A percentile compares a stretch with the other conserved stretches of the same genome.
phyloP scores from a whole-genome alignment of 352 stramenopile species.

The Globisporangium emineosum region DNA sequence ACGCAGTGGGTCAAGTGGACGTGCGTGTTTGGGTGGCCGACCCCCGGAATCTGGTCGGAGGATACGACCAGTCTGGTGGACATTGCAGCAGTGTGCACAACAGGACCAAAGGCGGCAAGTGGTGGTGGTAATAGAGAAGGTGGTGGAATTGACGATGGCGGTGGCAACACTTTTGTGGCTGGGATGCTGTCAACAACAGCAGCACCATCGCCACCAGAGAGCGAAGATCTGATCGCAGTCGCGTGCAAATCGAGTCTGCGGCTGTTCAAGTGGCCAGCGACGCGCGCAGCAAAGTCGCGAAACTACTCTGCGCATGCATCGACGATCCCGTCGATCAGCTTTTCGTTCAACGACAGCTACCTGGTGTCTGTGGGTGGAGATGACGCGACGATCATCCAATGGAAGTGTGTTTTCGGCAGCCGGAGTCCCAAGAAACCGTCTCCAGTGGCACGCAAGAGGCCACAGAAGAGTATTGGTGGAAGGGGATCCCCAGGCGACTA shows the following conservation, averaged over 20 bases:
- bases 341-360: constrained; percentile 45
- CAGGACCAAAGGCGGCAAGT: constrained; percentile 21
- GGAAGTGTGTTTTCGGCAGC: constrained; percentile 24
- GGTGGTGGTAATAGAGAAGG: background rate
- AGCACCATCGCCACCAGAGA: background rate
- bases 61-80: constrained; percentile 49
- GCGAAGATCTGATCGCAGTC: constrained; percentile 48
- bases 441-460: constrained; percentile 10
- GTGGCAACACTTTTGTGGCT: background rate
- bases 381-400: constrained; percentile 61
- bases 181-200: background rate
- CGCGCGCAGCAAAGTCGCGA: constrained; percentile 36
- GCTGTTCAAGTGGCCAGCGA: constrained; percentile 49
- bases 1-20: constrained; percentile 63
- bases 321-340: constrained; percentile 42
- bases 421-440: constrained; percentile 7
- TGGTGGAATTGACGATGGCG: constrained; percentile 5
- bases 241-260: constrained; percentile 46
- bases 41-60: constrained; percentile 54
- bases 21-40: constrained; percentile 67
- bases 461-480: background rate
- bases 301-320: constrained; percentile 47
- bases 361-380: constrained; percentile 55
- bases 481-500: background rate
- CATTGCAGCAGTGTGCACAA: constrained; percentile 45